phyloP scores from a whole-genome alignment of 805 yeast species.

The Kazachstania taianensis region DNA sequence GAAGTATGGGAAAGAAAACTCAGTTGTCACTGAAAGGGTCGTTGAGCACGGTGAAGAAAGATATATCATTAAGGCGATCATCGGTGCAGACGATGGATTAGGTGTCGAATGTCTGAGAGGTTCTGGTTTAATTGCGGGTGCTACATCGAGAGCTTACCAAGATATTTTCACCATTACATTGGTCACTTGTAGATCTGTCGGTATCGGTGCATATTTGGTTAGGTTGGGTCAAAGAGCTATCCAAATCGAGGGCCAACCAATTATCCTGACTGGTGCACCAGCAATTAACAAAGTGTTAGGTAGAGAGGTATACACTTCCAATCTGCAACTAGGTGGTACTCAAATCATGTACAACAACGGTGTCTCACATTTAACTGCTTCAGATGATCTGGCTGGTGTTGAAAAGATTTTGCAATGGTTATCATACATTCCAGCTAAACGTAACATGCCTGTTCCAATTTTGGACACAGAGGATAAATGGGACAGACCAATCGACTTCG shows the following conservation, averaged over 20 bases:
- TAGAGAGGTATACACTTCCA: slow-evolving; percentile 92
- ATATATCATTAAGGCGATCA: slow-evolving; percentile 67
- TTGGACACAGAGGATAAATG: slow-evolving; percentile 73
- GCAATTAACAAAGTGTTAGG: slow-evolving; percentile 96
- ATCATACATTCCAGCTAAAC: slow-evolving; percentile 85
- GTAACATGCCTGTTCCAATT: slow-evolving; percentile 85
- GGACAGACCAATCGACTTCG: slow-evolving; percentile 86
- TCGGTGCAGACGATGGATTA: slow-evolving; percentile 91
- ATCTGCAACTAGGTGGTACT: slow-evolving; percentile 97
- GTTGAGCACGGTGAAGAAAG: slow-evolving; percentile 84
- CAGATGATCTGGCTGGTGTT: slow-evolving; percentile 94
- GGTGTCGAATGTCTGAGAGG: slow-evolving; percentile 99
- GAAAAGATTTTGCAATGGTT: slow-evolving; percentile 92
- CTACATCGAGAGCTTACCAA: slow-evolving; percentile 93
- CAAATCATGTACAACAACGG: slow-evolving; percentile 98
- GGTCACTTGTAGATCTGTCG: slow-evolving; percentile 99
- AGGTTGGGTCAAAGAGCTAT: slow-evolving; percentile 98
- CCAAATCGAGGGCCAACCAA: slow-evolving; percentile 98
- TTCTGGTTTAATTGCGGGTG: slow-evolving; percentile 98
- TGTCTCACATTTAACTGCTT: slow-evolving; percentile 96
- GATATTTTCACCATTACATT: slow-evolving; percentile 96
- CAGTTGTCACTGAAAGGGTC: slow-evolving; percentile 63
- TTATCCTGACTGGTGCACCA: slow-evolving; percentile 97
- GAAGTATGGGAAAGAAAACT: slow-evolving; percentile 47
- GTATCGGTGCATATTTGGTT: slow-evolving; percentile 98